A percentile compares a stretch with the other conserved stretches of the same genome.
phyloP scores from a whole-genome alignment of 441 rosid genomes.

The Adansonia gregorii region DNA sequence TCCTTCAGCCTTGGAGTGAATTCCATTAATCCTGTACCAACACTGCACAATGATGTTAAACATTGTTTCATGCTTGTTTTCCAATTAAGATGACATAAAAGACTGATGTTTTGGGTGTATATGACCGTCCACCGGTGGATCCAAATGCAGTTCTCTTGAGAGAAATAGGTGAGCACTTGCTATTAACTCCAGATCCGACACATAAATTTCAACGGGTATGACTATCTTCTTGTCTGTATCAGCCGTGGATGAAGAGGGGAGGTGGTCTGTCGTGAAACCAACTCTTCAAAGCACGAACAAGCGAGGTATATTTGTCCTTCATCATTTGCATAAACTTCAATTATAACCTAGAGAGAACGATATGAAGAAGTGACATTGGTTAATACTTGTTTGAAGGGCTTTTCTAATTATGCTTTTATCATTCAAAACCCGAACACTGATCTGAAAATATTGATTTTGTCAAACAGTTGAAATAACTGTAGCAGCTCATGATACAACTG shows the following conservation, averaged over 20 bases:
- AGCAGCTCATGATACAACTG: slow-evolving; percentile 91
- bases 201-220: slow-evolving; percentile 13
- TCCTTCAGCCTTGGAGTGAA: slow-evolving; percentile 39
- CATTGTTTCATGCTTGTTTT: slow-evolving; percentile 35
- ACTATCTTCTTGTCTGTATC: slow-evolving; percentile 25
- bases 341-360: background rate
- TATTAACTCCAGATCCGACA: background rate
- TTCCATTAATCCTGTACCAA: background rate
- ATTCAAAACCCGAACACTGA: background rate
- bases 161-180: slow-evolving; percentile 70
- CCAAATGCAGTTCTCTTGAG: slow-evolving; percentile 70
- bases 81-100: slow-evolving; percentile 45
- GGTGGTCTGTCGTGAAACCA: slow-evolving; percentile 80
- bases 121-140: slow-evolving; percentile 85
- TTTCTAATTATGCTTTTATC: background rate
- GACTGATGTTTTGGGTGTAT: slow-evolving; percentile 95
- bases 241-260: slow-evolving; percentile 86
- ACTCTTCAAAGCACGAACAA: slow-evolving; percentile 39
- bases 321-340: background rate
- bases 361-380: background rate
- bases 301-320: slow-evolving; percentile 46
- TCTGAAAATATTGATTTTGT: background rate
- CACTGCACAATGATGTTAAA: background rate
- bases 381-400: background rate
- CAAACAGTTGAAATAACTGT: slow-evolving; percentile 73